Evolutionary conservation across 1,284 basidiomycete species (phyloP).

Genomic region (Vanrija pseudolonga): DNA sequence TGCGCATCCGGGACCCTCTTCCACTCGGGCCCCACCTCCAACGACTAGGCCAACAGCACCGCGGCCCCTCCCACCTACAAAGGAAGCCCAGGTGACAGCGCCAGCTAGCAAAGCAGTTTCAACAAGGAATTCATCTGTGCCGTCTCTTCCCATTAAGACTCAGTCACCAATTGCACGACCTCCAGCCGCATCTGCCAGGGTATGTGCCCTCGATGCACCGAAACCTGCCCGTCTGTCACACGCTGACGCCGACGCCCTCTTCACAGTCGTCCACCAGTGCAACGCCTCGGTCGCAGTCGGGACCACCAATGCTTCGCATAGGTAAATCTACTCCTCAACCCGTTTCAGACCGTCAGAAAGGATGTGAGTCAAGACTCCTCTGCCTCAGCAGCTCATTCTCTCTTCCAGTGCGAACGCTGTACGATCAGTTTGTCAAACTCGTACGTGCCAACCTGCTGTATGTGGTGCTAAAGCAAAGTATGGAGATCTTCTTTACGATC

Average conservation of each 20-base stretch:
- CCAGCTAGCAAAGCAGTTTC: too few relatives aligned
- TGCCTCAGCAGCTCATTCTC: not conserved
- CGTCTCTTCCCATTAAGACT: too few relatives aligned
- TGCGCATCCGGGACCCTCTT: conserved; percentile 11
- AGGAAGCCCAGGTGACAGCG: too few relatives aligned
- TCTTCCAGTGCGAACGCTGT: conserved; percentile 31
- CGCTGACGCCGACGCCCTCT: too few relatives aligned
- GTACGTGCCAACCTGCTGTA: conserved; percentile 14
- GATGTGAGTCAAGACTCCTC: conserved; percentile 17
- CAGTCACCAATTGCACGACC: not conserved
- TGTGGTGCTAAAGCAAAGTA: conserved; percentile 23
- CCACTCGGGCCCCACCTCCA: too few relatives aligned
- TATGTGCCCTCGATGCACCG: too few relatives aligned
- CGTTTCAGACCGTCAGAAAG: conserved; percentile 38
- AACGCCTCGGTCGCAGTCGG: not conserved
- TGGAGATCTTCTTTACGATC: conserved; percentile 18
- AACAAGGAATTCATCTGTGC: too few relatives aligned
- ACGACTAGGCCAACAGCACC: too few relatives aligned
- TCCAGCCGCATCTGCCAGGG: not conserved
- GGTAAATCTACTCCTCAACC: conserved; percentile 28
- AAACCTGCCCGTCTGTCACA: too few relatives aligned
- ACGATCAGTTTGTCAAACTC: conserved; percentile 38
- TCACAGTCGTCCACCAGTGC: too few relatives aligned
- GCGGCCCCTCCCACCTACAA: too few relatives aligned
- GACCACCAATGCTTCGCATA: conserved; percentile 22